Evolutionary conservation across 345 rosid genomes (phyloP), one percentile per base, ranked within the genome.

Genomic region (Eutrema japonicum): DNA sequence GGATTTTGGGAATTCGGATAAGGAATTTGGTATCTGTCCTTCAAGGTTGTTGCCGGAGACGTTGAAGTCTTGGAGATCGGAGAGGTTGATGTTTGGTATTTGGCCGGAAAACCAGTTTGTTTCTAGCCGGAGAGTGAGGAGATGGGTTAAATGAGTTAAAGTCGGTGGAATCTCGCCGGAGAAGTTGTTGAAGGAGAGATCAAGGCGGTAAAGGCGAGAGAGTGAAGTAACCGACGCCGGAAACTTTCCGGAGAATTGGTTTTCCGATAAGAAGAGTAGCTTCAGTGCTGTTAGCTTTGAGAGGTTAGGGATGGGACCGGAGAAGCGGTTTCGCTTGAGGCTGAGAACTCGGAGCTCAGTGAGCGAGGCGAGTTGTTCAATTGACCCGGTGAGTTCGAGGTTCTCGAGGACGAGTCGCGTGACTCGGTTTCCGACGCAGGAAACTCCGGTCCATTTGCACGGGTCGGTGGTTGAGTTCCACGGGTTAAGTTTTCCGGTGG

Each of bases 291-390:
- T 84, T 80, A 90, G 86, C 40, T 79, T 85, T 10, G 95, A 87
- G 61, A 93, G 80, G 78, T 83, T 77, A 0, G 93, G 90, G n/a
- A 88, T 52, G 0, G 84, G 60, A 26, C 98, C 96, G 8, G 88
- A 76, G 81, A 93, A 72, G 10, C 54, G 55, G 82, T 93, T 93
- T 33, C 72, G 72, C 18, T 93, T 90, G 14, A 93, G 89, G 68
- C 98, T 93, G 49, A 93, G 86, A 54, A 90, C 90, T 6, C 96
- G 85, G 14, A 93, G 93, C 65, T 84, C 83, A n/a, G 92, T 81
- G 72, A 92, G 84, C 2, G 76, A 76, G 10, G 82, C 71, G 14
- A 89, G 85, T 14, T 81, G 72, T 33, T 79, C 58, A 65, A 89
- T 63, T 50, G 92, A 85, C 54, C 89, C 90, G 18, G 57, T 76